A percentile compares a stretch with the other conserved stretches of the same genome.
phyloP scores from a whole-genome alignment of 2,329 filamentous ascomycete genomes.

The Colletotrichum horii region DNA sequence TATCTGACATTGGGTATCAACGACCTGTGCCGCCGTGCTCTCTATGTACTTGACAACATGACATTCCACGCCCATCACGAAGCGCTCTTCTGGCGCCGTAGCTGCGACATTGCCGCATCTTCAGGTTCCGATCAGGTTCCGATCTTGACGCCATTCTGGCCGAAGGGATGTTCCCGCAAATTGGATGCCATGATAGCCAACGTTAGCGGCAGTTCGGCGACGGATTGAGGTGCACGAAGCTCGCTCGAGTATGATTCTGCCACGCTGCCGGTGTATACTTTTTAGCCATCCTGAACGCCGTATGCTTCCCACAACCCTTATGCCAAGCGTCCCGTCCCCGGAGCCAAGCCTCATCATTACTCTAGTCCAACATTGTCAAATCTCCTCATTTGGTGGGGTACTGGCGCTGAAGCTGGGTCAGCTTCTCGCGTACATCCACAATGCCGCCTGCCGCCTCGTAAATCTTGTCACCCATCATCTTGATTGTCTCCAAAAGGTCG shows the following conservation, averaged over 20 bases:
- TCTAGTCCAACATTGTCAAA: background rate
- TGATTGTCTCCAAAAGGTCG: slow-evolving; percentile 22
- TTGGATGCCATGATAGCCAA: background rate
- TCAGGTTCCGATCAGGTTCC: no score
- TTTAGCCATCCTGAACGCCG: slow-evolving; percentile 17
- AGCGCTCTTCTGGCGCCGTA: background rate
- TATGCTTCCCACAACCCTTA: background rate
- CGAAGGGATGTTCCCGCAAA: background rate
- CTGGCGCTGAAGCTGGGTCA: slow-evolving; percentile 27
- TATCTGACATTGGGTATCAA: slow-evolving; percentile 13
- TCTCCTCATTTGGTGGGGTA: slow-evolving; percentile 33
- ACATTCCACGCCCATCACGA: accelerated
- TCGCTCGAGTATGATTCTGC: background rate
- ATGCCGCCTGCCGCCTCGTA: slow-evolving; percentile 20
- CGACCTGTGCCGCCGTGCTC: background rate
- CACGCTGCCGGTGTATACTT: slow-evolving; percentile 2
- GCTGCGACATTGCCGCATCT: background rate
- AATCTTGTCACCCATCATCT: slow-evolving; percentile 25
- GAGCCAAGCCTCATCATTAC: background rate
- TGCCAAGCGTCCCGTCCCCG: background rate
- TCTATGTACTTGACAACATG: background rate
- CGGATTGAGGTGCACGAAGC: background rate
- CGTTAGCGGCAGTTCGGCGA: background rate
- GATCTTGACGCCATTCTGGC: background rate
- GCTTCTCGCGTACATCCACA: slow-evolving; percentile 25